Conservation (phyloP, 495 filamentous ascomycete genomes). For the Filosporella fistucella region DNA sequence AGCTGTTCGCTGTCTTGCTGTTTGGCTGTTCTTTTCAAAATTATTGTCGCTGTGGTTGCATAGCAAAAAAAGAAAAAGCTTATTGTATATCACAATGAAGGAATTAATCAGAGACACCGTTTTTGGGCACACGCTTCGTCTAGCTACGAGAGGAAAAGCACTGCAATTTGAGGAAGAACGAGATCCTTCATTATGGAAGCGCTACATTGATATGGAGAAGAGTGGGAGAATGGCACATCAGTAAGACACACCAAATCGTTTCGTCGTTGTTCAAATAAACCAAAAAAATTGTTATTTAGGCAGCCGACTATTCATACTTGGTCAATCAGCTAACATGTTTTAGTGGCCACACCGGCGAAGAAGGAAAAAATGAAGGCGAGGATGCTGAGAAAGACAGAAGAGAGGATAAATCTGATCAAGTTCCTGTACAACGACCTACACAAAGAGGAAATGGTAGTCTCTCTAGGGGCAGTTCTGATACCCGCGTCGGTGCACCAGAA, state of each 20-base stretch:
- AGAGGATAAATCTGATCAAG: background rate
- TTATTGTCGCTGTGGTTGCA: no score
- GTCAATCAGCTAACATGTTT: no score
- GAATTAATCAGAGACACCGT: constrained; percentile 11
- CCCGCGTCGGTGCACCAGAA: background rate
- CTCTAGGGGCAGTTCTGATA: constrained; percentile 1
- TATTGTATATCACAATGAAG: constrained; percentile 14
- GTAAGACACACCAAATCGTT: no score
- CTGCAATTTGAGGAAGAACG: constrained; percentile 34
- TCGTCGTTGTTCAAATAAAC: no score
- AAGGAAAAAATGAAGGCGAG: constrained; percentile 21
- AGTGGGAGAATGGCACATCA: constrained; percentile 27
- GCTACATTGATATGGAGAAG: constrained; percentile 27
- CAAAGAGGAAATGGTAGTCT: background rate
- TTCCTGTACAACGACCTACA: background rate
- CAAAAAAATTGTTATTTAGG: no score
- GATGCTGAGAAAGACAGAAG: constrained; percentile 5
- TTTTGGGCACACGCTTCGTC: constrained; percentile 33
- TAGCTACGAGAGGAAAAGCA: constrained; percentile 22
- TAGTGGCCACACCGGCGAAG: constrained; percentile 21
- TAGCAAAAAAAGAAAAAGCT: no score
- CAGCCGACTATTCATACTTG: no score
- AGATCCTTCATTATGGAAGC: constrained; percentile 29
- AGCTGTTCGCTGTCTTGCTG: no score
- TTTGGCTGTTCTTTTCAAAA: no score